phyloP scores from a whole-genome alignment of 2,329 filamentous ascomycete genomes.

The Lachnellula hyalina region DNA sequence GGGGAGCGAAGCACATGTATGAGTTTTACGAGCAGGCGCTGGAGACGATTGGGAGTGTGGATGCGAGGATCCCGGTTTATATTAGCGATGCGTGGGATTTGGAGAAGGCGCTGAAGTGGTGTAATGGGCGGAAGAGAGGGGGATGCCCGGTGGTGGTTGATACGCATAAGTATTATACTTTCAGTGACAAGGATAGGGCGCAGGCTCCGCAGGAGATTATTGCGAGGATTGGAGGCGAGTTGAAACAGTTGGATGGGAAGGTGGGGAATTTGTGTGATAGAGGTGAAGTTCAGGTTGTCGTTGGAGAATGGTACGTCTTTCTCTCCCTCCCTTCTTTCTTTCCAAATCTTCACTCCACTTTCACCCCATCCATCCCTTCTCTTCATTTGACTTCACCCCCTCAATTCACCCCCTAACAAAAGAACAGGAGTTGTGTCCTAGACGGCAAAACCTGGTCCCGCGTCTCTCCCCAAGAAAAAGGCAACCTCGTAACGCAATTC shows the following conservation, averaged over 20 bases:
- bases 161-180: conserved; percentile 55
- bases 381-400: neutral
- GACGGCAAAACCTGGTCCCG: conserved; percentile 46
- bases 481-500: conserved; percentile 40
- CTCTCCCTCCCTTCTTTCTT: neutral
- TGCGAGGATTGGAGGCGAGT: conserved; percentile 37
- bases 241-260: conserved; percentile 41
- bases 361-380: neutral
- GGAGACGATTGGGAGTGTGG: conserved; percentile 40
- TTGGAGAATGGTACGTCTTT: conserved; percentile 46
- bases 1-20: conserved; percentile 47
- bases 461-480: conserved; percentile 39
- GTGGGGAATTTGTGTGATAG: conserved; percentile 42
- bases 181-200: conserved; percentile 46
- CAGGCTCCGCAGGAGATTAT: conserved; percentile 49
- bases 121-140: conserved; percentile 33
- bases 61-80: conserved; percentile 47
- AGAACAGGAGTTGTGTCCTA: conserved; percentile 42
- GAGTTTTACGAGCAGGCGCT: conserved; percentile 51
- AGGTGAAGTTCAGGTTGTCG: conserved; percentile 45
- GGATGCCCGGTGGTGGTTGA: conserved; percentile 49
- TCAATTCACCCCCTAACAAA: neutral
- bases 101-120: conserved; percentile 40
- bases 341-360: neutral
- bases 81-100: conserved; percentile 56